Base-by-base conservation (phyloP, 352 stramenopile species). In the Phytophthora syringae region DNA sequence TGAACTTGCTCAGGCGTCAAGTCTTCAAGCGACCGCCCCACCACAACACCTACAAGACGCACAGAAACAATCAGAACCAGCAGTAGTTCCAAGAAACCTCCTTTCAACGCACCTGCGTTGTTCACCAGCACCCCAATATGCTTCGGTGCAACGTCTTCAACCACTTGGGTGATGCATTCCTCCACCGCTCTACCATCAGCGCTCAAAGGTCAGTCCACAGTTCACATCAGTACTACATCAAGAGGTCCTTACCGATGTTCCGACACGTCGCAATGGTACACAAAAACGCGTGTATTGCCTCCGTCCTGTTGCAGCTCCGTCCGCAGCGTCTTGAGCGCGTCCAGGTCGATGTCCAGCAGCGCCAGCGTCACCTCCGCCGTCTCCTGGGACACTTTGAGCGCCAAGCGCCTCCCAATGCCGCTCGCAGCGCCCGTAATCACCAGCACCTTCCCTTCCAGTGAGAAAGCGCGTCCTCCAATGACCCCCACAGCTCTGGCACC, bases 381-480 rank as follows among this genome's bases (percentile, higher is more conserved):
- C 22, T 73, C 58, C 0, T 13, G 28, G 22, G 74, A 66, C 34
- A 92, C 24, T 13, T 72, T 75, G 7, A 51, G 42, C 30, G 78
- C 78, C 24, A 94, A 65, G 24, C 55, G 49, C 34, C 71, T 66
- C 32, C 85, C 85, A 50, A 94, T 80, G 16, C 85, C 85, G 28
- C 52, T 74, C 24, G 72, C 83, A 13, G 81, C 83, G 18, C 85
- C 85, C 2, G 85, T 94, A 58, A 94, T 76, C 7, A 94, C 70
- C 27, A 92, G 68, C 12, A 86, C 83, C 47, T 79, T 79, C 11
- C 47, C 70, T 18, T 85, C 64, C 16, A 90, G 52, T 25, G 39
- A 56, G 62, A 93, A 89, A 22, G 18, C 16, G 6, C 53, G 51
- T 5, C 64, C 5, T 52, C 37, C 34, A 36, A 12, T 27, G 18